These are phyloP conservation scores for Extremus antarcticus DNA, from an alignment of 495 filamentous ascomycete genomes.

Conservation along the genomic window DNA sequence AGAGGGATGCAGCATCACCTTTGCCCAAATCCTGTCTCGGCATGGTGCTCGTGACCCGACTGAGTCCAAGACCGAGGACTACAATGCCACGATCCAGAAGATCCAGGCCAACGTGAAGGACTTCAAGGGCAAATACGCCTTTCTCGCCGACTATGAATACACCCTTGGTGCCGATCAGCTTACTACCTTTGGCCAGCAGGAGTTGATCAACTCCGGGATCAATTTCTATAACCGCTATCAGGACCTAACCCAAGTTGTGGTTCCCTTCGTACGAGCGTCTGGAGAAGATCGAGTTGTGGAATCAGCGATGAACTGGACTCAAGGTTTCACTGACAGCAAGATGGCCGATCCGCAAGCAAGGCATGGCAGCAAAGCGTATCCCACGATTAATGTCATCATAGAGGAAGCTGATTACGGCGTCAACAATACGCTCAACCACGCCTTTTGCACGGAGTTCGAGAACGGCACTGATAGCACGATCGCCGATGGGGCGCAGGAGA, in stretches of 20 bases:
- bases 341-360: slow-evolving; percentile 6
- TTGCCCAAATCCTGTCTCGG: slow-evolving; percentile 67
- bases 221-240: slow-evolving; percentile 64
- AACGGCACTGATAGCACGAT: slow-evolving; percentile 35
- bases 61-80: slow-evolving; percentile 42
- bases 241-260: slow-evolving; percentile 38
- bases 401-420: slow-evolving; percentile 50
- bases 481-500: slow-evolving; percentile 38
- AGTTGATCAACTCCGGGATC: slow-evolving; percentile 64
- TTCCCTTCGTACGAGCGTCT: slow-evolving; percentile 63
- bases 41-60: slow-evolving; percentile 82
- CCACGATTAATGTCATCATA: slow-evolving; percentile 52
- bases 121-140: slow-evolving; percentile 49
- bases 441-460: slow-evolving; percentile 56
- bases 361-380: slow-evolving; percentile 25
- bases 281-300: slow-evolving; percentile 61
- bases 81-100: slow-evolving; percentile 43
- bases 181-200: slow-evolving; percentile 56
- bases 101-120: slow-evolving; percentile 48
- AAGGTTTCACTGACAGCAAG: slow-evolving; percentile 57
- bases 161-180: slow-evolving; percentile 64
- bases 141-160: slow-evolving; percentile 61
- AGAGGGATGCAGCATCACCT: slow-evolving; percentile 54
- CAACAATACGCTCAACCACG: slow-evolving; percentile 72
- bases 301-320: slow-evolving; percentile 60